Evolutionary conservation across 371 early-diverging fungal species (phyloP).

Genomic region (Umbelopsis sp.): DNA sequence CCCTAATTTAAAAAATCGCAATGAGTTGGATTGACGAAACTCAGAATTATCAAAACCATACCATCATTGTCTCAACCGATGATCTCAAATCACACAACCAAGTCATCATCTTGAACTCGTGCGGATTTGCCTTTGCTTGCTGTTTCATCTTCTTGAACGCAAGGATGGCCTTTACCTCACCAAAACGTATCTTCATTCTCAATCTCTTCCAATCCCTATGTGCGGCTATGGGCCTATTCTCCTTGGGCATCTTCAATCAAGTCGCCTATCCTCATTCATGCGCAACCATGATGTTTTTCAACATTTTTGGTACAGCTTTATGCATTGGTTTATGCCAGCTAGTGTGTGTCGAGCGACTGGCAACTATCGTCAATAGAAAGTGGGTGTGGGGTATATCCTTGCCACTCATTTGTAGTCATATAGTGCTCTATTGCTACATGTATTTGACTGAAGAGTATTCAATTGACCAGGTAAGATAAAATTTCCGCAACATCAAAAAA

Average conservation of each 20-base stretch:
- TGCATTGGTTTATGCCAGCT: slow-evolving; percentile 18
- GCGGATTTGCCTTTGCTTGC: slow-evolving; percentile 17
- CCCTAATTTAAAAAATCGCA: not conserved
- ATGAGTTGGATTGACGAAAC: slow-evolving; percentile 12
- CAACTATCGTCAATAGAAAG: slow-evolving; percentile 10
- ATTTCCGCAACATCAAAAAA: no score
- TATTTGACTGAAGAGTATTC: slow-evolving; percentile 19
- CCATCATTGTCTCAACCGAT: slow-evolving; percentile 13
- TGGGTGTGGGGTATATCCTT: slow-evolving; percentile 19
- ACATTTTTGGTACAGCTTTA: slow-evolving; percentile 17
- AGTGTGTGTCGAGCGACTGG: slow-evolving; percentile 19
- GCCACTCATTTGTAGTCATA: slow-evolving; percentile 16
- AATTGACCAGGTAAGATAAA: slow-evolving; percentile 15
- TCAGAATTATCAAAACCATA: slow-evolving; percentile 17
- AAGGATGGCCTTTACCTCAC: not conserved
- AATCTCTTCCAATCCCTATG: slow-evolving; percentile 18
- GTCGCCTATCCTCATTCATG: slow-evolving; percentile 20
- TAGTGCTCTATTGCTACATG: slow-evolving; percentile 18
- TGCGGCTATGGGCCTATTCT: slow-evolving; percentile 17
- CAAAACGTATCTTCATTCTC: slow-evolving; percentile 17
- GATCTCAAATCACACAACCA: slow-evolving; percentile 16
- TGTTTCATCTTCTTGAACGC: slow-evolving; percentile 12
- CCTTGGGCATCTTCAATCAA: slow-evolving; percentile 9
- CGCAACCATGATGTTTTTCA: slow-evolving; percentile 20
- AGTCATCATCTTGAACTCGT: slow-evolving; percentile 16